These are phyloP conservation scores for Paxillus rubicundulus DNA, from an alignment of 768 basidiomycete genomes.

Conservation along the genomic window DNA sequence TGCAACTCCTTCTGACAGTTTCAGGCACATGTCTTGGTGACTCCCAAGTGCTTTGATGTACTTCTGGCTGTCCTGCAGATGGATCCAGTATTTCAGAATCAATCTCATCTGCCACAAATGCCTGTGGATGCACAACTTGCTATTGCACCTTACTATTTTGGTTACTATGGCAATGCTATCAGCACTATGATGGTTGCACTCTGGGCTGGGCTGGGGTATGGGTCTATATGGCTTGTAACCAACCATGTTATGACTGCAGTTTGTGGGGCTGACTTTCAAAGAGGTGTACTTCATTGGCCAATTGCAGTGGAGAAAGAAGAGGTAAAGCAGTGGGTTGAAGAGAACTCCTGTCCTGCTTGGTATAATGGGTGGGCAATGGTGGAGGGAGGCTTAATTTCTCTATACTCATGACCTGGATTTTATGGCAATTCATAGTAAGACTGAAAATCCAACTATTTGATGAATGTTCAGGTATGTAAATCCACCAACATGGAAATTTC, in stretches of 20 bases:
- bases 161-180: conserved; percentile 42
- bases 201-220: conserved; percentile 38
- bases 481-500: background rate
- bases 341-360: conserved; percentile 38
- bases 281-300: conserved; percentile 18
- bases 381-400: conserved; percentile 39
- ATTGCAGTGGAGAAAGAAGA: conserved; percentile 32
- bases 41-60: too few species aligned
- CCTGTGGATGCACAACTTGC: too few species aligned
- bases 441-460: conserved; percentile 28
- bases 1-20: too few species aligned
- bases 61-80: too few species aligned
- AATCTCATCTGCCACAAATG: too few species aligned
- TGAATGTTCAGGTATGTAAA: conserved; percentile 21
- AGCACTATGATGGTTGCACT: conserved; percentile 29
- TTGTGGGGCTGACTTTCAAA: conserved; percentile 22
- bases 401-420: conserved; percentile 27
- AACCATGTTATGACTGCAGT: too few species aligned
- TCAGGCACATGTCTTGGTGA: too few species aligned
- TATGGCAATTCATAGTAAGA: conserved; percentile 37
- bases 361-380: conserved; percentile 37
- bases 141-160: too few species aligned
- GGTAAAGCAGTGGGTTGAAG: too few species aligned
- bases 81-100: too few species aligned
- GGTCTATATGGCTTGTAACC: conserved; percentile 29